Percentiles rank a stretch among this genome's conserved stretches.
phyloP scores from a whole-genome alignment of 148 eudicot species.

The Chenopodium suecicum region DNA sequence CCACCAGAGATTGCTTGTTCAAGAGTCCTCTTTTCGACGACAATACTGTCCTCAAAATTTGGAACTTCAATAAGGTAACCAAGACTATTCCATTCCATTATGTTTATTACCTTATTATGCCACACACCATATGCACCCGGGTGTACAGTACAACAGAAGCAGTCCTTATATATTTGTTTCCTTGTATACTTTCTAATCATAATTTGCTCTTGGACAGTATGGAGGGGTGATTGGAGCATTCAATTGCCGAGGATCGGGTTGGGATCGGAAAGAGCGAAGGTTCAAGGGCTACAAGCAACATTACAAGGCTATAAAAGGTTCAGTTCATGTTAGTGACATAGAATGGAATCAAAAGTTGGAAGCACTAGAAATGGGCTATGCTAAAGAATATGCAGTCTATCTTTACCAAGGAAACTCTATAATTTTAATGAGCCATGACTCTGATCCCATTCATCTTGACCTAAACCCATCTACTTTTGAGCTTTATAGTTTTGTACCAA shows the following conservation, averaged over 20 bases:
- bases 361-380: slow-evolving; percentile 35
- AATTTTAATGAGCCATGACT: slow-evolving; percentile 9
- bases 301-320: slow-evolving; percentile 43
- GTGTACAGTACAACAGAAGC: not conserved
- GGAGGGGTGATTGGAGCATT: slow-evolving; percentile 60
- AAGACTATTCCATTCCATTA: too few species aligned
- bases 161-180: not conserved
- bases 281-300: slow-evolving; percentile 49
- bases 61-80: slow-evolving; percentile 60
- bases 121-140: not conserved
- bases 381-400: slow-evolving; percentile 54
- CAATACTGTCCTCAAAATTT: slow-evolving; percentile 48
- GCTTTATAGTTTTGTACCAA: slow-evolving; percentile 48
- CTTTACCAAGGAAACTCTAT: slow-evolving; percentile 37
- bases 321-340: slow-evolving; percentile 41
- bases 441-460: slow-evolving; percentile 28
- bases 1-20: slow-evolving; percentile 59
- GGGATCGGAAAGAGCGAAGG: slow-evolving; percentile 54
- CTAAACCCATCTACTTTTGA: slow-evolving; percentile 48
- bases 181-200: not conserved
- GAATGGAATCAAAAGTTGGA: slow-evolving; percentile 52
- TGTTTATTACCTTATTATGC: not conserved
- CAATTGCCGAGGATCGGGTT: slow-evolving; percentile 62
- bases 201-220: slow-evolving; percentile 25
- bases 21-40: slow-evolving; percentile 51